These are phyloP conservation scores for Ammopiptanthus mongolicus DNA, from an alignment of 306 rosid genomes.

Conservation along the genomic window DNA sequence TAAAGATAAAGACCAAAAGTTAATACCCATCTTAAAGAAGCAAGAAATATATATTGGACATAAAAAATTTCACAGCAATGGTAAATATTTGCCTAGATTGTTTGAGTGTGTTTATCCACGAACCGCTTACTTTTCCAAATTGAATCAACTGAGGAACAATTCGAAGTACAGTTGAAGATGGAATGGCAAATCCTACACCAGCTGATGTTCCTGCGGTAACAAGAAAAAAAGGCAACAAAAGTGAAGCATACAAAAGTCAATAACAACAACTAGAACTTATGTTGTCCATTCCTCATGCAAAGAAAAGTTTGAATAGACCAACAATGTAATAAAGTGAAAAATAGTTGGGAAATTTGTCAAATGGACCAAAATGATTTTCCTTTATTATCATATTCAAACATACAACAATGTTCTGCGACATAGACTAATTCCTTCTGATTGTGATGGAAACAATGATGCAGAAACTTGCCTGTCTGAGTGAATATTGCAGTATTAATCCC, in stretches of 20 bases:
- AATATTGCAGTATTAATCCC: slow-evolving; percentile 95
- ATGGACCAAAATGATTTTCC: not conserved
- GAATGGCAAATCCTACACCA: slow-evolving; percentile 98
- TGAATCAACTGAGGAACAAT: slow-evolving; percentile 87
- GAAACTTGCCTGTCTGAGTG: slow-evolving; percentile 70
- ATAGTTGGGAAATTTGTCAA: not conserved
- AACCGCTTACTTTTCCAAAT: slow-evolving; percentile 62
- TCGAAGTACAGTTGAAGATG: slow-evolving; percentile 71
- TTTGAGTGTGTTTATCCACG: not conserved
- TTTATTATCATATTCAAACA: slow-evolving; percentile 6
- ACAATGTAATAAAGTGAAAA: not conserved
- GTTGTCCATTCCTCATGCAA: not conserved
- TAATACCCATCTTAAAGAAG: not conserved
- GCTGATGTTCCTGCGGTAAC: slow-evolving; percentile 85
- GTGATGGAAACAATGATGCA: not conserved
- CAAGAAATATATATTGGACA: not conserved
- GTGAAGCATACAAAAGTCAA: not conserved
- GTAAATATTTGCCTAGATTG: not conserved
- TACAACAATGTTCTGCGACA: not conserved
- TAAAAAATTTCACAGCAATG: not conserved
- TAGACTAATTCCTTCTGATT: not conserved
- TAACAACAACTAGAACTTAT: slow-evolving; percentile 8
- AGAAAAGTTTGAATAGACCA: not conserved
- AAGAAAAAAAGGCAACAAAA: not conserved
- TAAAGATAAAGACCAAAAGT: not conserved